Conservation (phyloP, 345 rosid genomes). For the Leavenworthia alabamica region DNA sequence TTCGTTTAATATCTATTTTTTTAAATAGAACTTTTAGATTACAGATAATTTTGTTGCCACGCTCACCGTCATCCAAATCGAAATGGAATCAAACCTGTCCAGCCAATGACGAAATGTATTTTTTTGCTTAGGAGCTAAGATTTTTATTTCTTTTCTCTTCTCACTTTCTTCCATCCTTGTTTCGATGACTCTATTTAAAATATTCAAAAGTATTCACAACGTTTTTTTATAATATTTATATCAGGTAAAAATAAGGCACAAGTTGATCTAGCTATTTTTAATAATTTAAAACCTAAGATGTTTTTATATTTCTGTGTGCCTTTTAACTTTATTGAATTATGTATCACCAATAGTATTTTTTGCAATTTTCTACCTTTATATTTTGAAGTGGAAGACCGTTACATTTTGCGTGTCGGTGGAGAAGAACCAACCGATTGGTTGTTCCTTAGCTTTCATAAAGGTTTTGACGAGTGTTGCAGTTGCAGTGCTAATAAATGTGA, state of each 20-base stretch:
- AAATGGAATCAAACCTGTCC: constrained; percentile 2
- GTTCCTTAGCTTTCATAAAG: background rate
- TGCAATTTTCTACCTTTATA: too few relatives aligned
- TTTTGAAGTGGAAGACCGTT: background rate
- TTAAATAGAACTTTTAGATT: background rate
- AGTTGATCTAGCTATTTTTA: background rate
- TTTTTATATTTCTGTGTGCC: too few relatives aligned
- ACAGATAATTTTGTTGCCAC: background rate
- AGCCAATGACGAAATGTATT: constrained; percentile 20
- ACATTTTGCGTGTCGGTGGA: constrained; percentile 19
- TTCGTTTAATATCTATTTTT: background rate
- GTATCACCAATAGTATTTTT: too few relatives aligned
- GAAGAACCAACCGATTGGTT: background rate
- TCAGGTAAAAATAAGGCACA: background rate
- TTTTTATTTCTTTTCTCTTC: background rate
- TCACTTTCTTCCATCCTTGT: constrained; percentile 13
- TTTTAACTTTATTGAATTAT: too few relatives aligned
- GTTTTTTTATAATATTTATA: background rate
- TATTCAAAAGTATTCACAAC: background rate
- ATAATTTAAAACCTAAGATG: too few relatives aligned
- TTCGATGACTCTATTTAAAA: background rate
- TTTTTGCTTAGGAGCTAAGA: constrained; percentile 22
- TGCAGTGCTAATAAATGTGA: background rate
- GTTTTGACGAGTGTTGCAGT: background rate
- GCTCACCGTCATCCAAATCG: background rate